Base-by-base conservation (phyloP, 2,329 filamentous ascomycete species). In the Herpotrichia juniperi region DNA sequence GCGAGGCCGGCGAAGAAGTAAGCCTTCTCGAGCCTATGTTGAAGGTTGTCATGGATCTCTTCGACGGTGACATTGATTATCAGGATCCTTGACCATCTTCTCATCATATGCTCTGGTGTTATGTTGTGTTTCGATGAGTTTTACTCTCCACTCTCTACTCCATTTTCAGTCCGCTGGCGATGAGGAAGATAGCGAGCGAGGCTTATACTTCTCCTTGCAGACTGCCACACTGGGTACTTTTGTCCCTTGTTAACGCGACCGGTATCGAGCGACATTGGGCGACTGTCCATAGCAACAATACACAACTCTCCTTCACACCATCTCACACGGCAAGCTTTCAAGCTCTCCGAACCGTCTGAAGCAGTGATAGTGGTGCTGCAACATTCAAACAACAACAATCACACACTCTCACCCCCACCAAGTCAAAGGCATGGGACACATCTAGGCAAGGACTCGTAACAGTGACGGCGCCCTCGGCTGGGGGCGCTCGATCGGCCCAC, bases 11-110 rank as follows among this genome's bases (percentile, higher is more conserved):
- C 48, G 75, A 78, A 51, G 76, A 78, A 57, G 65, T 66, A 59
- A 68, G 67, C 53, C 68, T 79, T 12, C 67, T 76, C 45, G 76
- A 74, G 45, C 72, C 74, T 2, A 79, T 79, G 77, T 60, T 79
- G 53, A 75, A 76, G 62, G 77, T 79, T 10, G 76, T 79, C 17
- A 74, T 75, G 47, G 71, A 74, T 54, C 68, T 79, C 12, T 79
- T 79, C 57, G 68, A 77, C 50, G 76, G 75, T 26, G 62, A 67
- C 48, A 71, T 74, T 53, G 77, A 79, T 60, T 79, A 78, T 52
- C 71, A 76, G 46, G 74, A 77, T 56, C 69, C 73, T 34, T 77
- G 66, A 71, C 53, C n/a, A 46, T 43, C 49, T 47, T 46, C 32
- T 17, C n/a, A n/a, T 50, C 25, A 30, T 22, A 37, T 5, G n/a